These are phyloP conservation scores for Eimeria necatrix DNA, from an alignment of 169 alveolate species.

Conservation along the genomic window DNA sequence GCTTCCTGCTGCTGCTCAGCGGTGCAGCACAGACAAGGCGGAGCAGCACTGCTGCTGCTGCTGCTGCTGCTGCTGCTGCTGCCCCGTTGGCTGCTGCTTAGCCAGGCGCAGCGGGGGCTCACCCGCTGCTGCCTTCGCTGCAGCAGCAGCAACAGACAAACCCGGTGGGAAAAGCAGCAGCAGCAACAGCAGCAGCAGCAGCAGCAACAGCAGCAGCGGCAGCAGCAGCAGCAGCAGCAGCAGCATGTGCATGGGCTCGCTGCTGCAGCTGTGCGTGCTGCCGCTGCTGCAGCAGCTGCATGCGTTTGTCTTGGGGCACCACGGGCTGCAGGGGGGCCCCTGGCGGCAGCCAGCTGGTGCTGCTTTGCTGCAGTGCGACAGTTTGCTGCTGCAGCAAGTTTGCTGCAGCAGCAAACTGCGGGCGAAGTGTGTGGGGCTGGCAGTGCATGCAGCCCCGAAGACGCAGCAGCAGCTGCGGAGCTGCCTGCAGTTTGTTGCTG, in stretches of 20 bases:
- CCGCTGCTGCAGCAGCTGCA: constrained; percentile 41
- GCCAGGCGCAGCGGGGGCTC: no score
- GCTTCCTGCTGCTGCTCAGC: background rate
- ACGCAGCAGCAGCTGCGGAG: background rate
- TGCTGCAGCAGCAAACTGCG: background rate
- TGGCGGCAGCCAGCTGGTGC: background rate
- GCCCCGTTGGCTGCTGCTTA: background rate
- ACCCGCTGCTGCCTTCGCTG: no score
- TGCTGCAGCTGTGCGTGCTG: background rate
- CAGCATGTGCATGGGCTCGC: background rate
- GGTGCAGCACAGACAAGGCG: background rate
- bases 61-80: background rate
- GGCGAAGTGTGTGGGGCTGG: background rate
- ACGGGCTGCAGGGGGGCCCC: background rate
- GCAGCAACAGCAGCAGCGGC: background rate
- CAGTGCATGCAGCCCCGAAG: background rate
- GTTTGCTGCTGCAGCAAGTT: background rate
- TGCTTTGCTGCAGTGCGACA: background rate
- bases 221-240: constrained; percentile 7
- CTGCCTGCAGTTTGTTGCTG: background rate
- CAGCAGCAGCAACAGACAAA: background rate
- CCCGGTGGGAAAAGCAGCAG: background rate
- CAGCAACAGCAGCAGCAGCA: constrained; percentile 21
- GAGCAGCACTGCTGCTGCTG: no score
- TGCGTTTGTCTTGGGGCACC: background rate